Conservation (phyloP, 768 basidiomycete genomes). For the Panaeolus cyanescens region DNA sequence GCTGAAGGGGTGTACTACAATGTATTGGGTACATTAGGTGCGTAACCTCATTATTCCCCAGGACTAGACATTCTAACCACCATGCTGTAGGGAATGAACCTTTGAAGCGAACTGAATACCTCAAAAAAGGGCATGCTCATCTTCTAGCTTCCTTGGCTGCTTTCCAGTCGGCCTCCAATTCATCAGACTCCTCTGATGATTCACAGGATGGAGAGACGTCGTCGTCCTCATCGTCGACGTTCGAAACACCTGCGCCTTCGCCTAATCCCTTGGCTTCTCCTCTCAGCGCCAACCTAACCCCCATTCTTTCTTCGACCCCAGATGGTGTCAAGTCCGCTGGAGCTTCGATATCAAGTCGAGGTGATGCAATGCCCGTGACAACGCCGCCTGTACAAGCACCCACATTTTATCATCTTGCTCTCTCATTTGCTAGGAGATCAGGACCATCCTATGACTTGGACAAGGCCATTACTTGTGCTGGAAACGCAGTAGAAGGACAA, state of each 20-base stretch:
- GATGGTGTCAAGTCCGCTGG: not conserved
- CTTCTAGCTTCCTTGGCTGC: constrained; percentile 50
- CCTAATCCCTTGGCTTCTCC: not conserved
- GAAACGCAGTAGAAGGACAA: constrained; percentile 72
- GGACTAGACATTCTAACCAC: not conserved
- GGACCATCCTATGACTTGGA: constrained; percentile 66
- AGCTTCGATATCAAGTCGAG: not conserved
- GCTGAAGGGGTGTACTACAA: constrained; percentile 77
- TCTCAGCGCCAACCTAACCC: not conserved
- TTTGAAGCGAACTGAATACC: constrained; percentile 55
- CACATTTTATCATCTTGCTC: constrained; percentile 74
- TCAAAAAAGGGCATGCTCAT: constrained; percentile 56
- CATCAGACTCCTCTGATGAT: constrained; percentile 37
- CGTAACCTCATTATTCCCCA: constrained; percentile 1
- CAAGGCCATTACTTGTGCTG: constrained; percentile 67
- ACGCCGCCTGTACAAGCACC: not conserved
- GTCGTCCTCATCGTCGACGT: not conserved
- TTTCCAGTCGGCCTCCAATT: constrained; percentile 37
- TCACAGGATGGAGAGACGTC: not conserved
- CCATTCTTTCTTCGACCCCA: not conserved
- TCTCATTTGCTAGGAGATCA: constrained; percentile 50
- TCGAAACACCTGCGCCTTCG: not conserved
- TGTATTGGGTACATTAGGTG: constrained; percentile 72
- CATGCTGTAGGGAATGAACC: constrained; percentile 60
- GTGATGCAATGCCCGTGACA: not conserved